Evolutionary conservation across 2,329 filamentous ascomycete species (phyloP).

Genomic region (Cladosporium austrohemisphaericum): DNA sequence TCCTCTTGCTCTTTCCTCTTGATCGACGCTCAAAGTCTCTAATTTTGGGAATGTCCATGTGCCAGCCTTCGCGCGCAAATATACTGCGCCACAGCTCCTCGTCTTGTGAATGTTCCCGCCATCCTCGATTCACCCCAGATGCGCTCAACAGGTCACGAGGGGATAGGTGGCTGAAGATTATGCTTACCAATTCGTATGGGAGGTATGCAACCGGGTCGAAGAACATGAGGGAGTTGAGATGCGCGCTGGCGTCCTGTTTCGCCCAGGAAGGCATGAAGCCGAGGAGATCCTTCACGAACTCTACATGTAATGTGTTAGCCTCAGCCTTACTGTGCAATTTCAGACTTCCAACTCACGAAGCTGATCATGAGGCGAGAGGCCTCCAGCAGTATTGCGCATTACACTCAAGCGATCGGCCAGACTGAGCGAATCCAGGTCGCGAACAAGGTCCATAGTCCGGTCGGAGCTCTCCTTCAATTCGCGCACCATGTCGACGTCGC

Average conservation of each 20-base stretch:
- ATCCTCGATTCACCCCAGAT: conserved; percentile 72
- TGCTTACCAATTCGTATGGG: conserved; percentile 84
- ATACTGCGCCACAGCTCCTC: conserved; percentile 80
- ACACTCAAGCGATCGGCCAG: conserved; percentile 13
- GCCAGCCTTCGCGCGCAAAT: conserved; percentile 83
- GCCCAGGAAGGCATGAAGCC: conserved; percentile 12
- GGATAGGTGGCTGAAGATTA: conserved; percentile 83
- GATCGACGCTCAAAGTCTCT: conserved; percentile 21
- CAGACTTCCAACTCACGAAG: conserved; percentile 9
- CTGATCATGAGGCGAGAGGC: conserved; percentile 19
- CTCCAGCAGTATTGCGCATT: conserved; percentile 9
- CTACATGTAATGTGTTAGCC: background rate
- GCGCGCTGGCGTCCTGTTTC: conserved; percentile 15
- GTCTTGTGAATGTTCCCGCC: conserved; percentile 78
- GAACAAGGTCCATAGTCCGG: conserved; percentile 4
- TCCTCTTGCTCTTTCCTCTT: background rate
- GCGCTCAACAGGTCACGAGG: conserved; percentile 75
- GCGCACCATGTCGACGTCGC: conserved; percentile 33
- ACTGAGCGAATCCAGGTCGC: conserved; percentile 8
- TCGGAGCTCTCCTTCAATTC: conserved; percentile 18
- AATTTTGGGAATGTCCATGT: conserved; percentile 30
- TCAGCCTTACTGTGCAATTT: background rate
- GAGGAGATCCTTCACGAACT: conserved; percentile 11
- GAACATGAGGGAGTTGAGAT: conserved; percentile 62
- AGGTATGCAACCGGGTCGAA: conserved; percentile 86